A percentile compares a stretch with the other conserved stretches of the same genome.
Conservation (phyloP, 768 basidiomycete genomes). For the Hebeloma cylindrosporum region DNA sequence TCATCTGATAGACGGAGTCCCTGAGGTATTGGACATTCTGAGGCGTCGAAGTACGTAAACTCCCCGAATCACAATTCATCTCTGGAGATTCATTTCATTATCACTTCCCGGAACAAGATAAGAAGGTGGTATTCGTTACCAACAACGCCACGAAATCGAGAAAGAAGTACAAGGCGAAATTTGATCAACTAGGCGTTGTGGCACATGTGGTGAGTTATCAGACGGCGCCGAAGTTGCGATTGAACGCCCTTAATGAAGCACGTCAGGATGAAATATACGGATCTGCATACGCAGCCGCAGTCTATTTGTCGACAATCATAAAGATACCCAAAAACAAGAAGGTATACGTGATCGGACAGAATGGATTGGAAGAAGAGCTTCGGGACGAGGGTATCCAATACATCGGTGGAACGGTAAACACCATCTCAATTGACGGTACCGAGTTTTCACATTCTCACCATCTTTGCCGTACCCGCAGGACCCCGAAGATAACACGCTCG, state of each 20-base stretch:
- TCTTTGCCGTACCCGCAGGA: slow-evolving; percentile 49
- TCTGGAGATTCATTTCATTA: no score
- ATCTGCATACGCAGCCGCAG: slow-evolving; percentile 77
- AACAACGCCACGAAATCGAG: slow-evolving; percentile 97
- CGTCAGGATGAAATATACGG: slow-evolving; percentile 93
- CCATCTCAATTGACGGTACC: background rate
- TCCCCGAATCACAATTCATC: slow-evolving; percentile 6
- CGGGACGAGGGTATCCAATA: slow-evolving; percentile 79
- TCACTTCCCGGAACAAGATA: slow-evolving; percentile 47
- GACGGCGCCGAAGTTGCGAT: background rate
- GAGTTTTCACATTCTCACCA: slow-evolving; percentile 1
- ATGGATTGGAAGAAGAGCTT: slow-evolving; percentile 91
- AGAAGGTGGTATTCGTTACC: slow-evolving; percentile 88
- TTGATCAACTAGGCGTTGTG: slow-evolving; percentile 85
- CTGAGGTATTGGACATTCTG: slow-evolving; percentile 71
- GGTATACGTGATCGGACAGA: slow-evolving; percentile 93
- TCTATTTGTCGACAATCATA: slow-evolving; percentile 82
- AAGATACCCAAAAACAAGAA: slow-evolving; percentile 89
- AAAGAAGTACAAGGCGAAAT: slow-evolving; percentile 83
- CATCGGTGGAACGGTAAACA: slow-evolving; percentile 77
- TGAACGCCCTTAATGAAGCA: slow-evolving; percentile 1
- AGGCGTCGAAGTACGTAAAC: slow-evolving; percentile 52
- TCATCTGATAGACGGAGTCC: slow-evolving; percentile 72
- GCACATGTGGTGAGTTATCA: slow-evolving; percentile 70
- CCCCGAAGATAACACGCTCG: slow-evolving; percentile 77